A percentile compares a stretch with the other conserved stretches of the same genome.
Conservation (phyloP, 331 rosid genomes). For the Malus hybrid region DNA sequence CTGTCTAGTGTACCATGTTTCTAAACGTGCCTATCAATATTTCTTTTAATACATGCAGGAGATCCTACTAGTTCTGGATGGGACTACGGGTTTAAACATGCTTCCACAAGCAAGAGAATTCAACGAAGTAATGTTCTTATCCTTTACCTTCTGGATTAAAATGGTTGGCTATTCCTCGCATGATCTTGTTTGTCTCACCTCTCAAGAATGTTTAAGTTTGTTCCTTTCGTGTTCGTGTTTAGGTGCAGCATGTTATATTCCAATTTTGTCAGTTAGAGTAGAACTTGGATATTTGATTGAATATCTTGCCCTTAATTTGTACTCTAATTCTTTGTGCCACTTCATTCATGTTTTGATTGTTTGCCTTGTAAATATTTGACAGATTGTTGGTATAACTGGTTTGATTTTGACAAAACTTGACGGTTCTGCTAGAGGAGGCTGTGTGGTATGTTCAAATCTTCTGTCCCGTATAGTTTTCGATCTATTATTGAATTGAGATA, state of each 20-base stretch:
- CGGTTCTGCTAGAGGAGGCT: slow-evolving; percentile 99
- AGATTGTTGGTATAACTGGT: slow-evolving; percentile 95
- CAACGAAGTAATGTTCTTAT: slow-evolving; percentile 56
- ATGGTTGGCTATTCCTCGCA: neutral
- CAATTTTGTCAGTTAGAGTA: neutral
- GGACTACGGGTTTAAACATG: slow-evolving; percentile 98
- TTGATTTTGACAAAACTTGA: slow-evolving; percentile 87
- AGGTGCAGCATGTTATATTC: neutral
- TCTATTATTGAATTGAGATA: neutral
- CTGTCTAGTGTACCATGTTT: neutral
- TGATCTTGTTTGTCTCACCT: neutral
- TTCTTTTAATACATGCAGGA: slow-evolving; percentile 44
- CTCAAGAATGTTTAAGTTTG: neutral
- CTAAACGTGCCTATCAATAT: neutral
- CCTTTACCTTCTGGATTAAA: slow-evolving; percentile 1
- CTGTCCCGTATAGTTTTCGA: neutral
- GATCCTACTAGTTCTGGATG: slow-evolving; percentile 91
- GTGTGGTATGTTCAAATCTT: slow-evolving; percentile 56
- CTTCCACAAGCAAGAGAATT: slow-evolving; percentile 95
- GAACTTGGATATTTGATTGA: neutral
- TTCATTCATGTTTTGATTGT: slow-evolving; percentile 1
- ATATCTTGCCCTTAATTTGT: neutral
- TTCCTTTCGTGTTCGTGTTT: neutral
- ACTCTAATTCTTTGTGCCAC: neutral
- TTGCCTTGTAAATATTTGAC: slow-evolving; percentile 20